A percentile compares a stretch with the other conserved stretches of the same genome.
Conservation (phyloP, 2,329 filamentous ascomycete species). For the Penicillium brasilianum region DNA sequence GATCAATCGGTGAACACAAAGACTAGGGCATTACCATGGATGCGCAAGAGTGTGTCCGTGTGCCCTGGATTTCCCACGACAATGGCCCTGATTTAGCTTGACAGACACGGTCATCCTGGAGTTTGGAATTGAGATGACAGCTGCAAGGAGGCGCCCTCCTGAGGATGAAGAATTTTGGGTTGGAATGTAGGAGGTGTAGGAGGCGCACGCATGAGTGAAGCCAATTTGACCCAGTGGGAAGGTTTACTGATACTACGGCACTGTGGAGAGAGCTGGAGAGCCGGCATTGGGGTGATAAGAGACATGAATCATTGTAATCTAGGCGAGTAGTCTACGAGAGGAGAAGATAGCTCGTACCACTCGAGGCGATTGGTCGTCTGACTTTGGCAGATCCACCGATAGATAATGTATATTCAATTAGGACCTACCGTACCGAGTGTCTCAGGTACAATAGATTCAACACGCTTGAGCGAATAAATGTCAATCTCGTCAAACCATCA, state of each 20-base stretch:
- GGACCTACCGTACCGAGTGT: neutral
- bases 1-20: neutral
- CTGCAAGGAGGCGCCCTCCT: conserved; percentile 20
- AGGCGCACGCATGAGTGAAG: too few species aligned
- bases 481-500: neutral
- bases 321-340: neutral
- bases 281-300: neutral
- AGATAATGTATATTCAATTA: neutral
- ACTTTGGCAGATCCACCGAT: neutral
- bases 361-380: neutral
- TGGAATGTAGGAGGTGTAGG: conserved; percentile 24
- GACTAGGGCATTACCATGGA: neutral
- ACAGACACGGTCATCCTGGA: conserved; percentile 14
- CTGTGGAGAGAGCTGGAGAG: too few species aligned
- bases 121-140: conserved; percentile 26
- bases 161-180: conserved; percentile 21
- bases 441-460: neutral
- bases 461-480: neutral
- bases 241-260: too few species aligned
- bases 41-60: neutral
- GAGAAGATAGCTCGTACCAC: neutral
- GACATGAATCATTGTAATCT: neutral
- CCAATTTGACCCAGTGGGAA: neutral
- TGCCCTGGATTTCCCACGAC: neutral
- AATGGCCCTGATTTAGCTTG: neutral